Conservation (phyloP, 192 early-diverging fungal species). For the Coemansia sp. region DNA sequence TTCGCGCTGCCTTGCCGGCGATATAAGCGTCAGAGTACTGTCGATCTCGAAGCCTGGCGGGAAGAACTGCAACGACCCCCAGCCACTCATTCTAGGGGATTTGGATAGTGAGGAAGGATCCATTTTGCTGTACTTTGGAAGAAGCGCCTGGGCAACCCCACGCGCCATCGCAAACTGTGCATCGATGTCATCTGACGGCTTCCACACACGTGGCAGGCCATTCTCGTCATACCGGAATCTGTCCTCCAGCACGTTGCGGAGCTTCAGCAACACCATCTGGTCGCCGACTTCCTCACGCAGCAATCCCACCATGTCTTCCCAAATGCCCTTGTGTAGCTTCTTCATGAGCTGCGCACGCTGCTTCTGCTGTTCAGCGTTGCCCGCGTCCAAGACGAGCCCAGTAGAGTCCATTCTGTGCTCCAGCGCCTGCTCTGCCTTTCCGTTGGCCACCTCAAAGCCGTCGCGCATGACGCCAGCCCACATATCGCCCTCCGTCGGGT, state of each 20-base stretch:
- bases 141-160: slow-evolving; percentile 63
- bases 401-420: slow-evolving; percentile 20
- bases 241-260: slow-evolving; percentile 82
- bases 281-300: slow-evolving; percentile 83
- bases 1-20: slow-evolving; percentile 64
- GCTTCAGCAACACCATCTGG: slow-evolving; percentile 76
- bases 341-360: slow-evolving; percentile 55
- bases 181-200: slow-evolving; percentile 93
- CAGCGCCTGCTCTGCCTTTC: slow-evolving; percentile 57
- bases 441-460: slow-evolving; percentile 56
- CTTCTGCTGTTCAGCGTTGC: slow-evolving; percentile 40
- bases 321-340: slow-evolving; percentile 63
- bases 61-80: slow-evolving; percentile 21
- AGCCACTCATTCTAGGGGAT: not conserved
- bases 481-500: slow-evolving; percentile 59
- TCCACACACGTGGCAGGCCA: slow-evolving; percentile 94
- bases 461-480: slow-evolving; percentile 68
- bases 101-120: slow-evolving; percentile 43
- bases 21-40: slow-evolving; percentile 62
- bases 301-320: slow-evolving; percentile 70
- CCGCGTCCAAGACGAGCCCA: slow-evolving; percentile 37
- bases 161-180: slow-evolving; percentile 74
- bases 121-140: slow-evolving; percentile 73
- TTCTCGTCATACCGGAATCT: slow-evolving; percentile 92
- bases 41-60: slow-evolving; percentile 60